Conservation (phyloP, 495 filamentous ascomycete genomes). For the Xanthoparmelia taractica region DNA sequence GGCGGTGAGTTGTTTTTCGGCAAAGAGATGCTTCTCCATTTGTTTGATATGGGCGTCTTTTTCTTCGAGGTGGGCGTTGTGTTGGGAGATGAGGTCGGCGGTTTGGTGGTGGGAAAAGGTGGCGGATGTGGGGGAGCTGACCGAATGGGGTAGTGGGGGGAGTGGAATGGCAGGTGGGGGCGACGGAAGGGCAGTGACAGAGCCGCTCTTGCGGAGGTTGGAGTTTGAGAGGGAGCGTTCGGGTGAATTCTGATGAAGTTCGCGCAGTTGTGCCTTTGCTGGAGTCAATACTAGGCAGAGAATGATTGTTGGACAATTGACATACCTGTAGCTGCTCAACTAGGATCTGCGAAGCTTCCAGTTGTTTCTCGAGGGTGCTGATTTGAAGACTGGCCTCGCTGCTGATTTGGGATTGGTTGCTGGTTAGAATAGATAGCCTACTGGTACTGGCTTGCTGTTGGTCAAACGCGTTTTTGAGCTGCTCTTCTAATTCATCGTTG, state of each 20-base stretch:
- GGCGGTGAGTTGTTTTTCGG: conserved; percentile 91
- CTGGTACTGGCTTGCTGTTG: conserved; percentile 75
- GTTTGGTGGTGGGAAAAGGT: conserved; percentile 73
- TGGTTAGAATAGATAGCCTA: conserved; percentile 62
- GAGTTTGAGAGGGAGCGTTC: conserved; percentile 71
- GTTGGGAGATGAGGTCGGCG: conserved; percentile 65
- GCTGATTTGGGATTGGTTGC: conserved; percentile 44
- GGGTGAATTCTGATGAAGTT: conserved; percentile 29
- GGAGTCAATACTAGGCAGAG: conserved; percentile 20
- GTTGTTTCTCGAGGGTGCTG: conserved; percentile 42
- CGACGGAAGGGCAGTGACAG: conserved; percentile 76
- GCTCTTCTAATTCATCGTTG: conserved; percentile 93
- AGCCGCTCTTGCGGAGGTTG: conserved; percentile 78
- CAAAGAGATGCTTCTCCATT: conserved; percentile 92
- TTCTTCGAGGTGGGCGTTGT: conserved; percentile 69
- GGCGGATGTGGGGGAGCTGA: conserved; percentile 71
- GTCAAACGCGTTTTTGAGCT: conserved; percentile 89
- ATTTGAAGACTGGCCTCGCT: conserved; percentile 43
- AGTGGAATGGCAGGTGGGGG: conserved; percentile 88
- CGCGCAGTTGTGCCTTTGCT: conserved; percentile 23
- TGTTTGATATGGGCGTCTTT: conserved; percentile 90
- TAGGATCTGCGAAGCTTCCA: conserved; percentile 44
- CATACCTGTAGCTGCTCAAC: conserved; percentile 46
- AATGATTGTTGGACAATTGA: background rate
- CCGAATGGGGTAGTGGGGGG: conserved; percentile 82